Evolutionary conservation across 352 stramenopile genomes (phyloP).

Genomic region (Phytophthora chlamydospora): DNA sequence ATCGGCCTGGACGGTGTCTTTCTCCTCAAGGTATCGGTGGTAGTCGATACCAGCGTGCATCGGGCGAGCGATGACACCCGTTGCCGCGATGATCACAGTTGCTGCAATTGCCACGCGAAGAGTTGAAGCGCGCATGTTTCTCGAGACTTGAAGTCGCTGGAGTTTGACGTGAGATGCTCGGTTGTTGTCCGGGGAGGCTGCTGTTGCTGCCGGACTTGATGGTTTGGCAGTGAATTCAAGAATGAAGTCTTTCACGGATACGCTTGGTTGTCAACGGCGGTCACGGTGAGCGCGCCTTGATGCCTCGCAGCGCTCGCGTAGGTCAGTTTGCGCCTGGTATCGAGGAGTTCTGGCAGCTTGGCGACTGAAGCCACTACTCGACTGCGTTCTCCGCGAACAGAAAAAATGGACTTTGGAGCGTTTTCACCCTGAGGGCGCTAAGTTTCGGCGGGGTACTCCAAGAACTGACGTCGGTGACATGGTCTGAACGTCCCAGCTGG

Average conservation of each 20-base stretch:
- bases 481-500: conserved; percentile 32
- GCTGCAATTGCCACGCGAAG: conserved; percentile 13
- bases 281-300: neutral
- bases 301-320: neutral
- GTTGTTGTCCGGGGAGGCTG: conserved; percentile 3
- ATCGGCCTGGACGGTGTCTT: conserved; percentile 41
- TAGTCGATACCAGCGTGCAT: conserved; percentile 60
- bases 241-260: conserved; percentile 20
- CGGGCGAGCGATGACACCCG: conserved; percentile 19
- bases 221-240: conserved; percentile 21
- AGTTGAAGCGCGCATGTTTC: conserved; percentile 24
- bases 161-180: too few species aligned
- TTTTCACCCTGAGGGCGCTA: conserved; percentile 19
- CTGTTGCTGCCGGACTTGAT: conserved; percentile 25
- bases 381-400: conserved; percentile 14
- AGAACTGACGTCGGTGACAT: conserved; percentile 17
- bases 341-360: conserved; percentile 5
- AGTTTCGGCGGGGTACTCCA: conserved; percentile 15
- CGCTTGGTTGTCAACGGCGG: conserved; percentile 5
- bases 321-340: neutral
- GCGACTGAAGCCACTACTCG: conserved; percentile 20
- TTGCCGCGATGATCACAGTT: conserved; percentile 4
- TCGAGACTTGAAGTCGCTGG: neutral
- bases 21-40: conserved; percentile 48
- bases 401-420: conserved; percentile 19